phyloP scores from a whole-genome alignment of 129 eudicot genomes.

The Centrapalus pauciflorus region DNA sequence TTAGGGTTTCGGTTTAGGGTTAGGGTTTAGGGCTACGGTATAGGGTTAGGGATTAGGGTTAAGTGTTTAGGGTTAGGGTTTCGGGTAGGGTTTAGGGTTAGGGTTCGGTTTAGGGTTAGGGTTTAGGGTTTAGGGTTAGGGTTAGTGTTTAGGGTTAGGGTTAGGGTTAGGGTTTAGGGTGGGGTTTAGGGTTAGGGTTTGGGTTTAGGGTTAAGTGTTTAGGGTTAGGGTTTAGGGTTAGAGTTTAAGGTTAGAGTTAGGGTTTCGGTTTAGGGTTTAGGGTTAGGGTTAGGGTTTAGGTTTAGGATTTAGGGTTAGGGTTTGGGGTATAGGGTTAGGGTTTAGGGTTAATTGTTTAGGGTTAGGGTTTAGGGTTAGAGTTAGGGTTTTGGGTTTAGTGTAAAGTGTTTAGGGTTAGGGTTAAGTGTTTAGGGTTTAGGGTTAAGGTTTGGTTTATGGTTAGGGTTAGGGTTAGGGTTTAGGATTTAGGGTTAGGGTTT shows the following conservation, averaged over 20 bases:
- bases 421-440: too few relatives aligned
- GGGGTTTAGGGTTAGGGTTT: constrained; percentile 16
- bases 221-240: too few relatives aligned
- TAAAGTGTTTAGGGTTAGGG: too few relatives aligned
- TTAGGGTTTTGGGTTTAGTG: too few relatives aligned
- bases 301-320: not conserved
- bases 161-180: constrained; percentile 17
- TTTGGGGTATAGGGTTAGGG: too few relatives aligned
- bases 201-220: constrained; percentile 11
- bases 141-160: constrained; percentile 10
- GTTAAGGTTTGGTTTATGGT: too few relatives aligned
- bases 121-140: constrained; percentile 21
- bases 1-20: constrained; percentile 12
- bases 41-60: constrained; percentile 10
- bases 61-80: constrained; percentile 20
- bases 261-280: not conserved
- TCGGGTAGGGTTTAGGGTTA: constrained; percentile 21
- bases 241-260: too few relatives aligned
- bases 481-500: constrained; percentile 10
- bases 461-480: not conserved
- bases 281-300: constrained; percentile 12
- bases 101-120: constrained; percentile 11
- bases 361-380: not conserved
- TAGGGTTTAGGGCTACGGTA: constrained; percentile 16
- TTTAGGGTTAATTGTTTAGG: constrained; percentile 9